phyloP scores from a whole-genome alignment of 768 basidiomycete genomes.

The Mycena leptocephala region DNA sequence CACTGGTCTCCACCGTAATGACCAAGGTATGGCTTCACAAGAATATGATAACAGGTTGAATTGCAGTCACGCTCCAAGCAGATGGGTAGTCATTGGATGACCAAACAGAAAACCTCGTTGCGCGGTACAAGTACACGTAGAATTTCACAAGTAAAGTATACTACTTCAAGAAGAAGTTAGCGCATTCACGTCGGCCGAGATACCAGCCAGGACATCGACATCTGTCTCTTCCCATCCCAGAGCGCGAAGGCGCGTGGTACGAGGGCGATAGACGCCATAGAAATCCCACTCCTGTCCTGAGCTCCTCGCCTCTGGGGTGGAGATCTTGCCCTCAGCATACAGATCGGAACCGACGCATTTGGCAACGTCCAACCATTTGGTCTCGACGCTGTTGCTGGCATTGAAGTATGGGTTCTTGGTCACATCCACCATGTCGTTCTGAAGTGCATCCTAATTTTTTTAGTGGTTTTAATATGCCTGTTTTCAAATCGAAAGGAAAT shows the following conservation, averaged over 20 bases:
- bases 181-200: too few species aligned
- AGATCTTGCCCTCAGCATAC: neutral
- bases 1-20: too few species aligned
- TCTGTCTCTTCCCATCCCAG: slow-evolving; percentile 6
- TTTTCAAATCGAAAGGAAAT: neutral
- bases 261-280: slow-evolving; percentile 7
- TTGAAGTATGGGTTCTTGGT: slow-evolving; percentile 15
- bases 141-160: too few species aligned
- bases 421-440: slow-evolving; percentile 6
- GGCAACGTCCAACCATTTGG: neutral
- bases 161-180: too few species aligned
- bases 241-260: neutral
- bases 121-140: too few species aligned
- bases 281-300: neutral
- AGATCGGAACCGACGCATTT: neutral
- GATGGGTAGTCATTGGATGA: too few species aligned
- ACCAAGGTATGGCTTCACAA: too few species aligned
- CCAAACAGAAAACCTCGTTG: too few species aligned
- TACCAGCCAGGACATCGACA: too few species aligned
- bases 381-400: slow-evolving; percentile 6
- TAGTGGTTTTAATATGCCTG: neutral
- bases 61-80: too few species aligned
- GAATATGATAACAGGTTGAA: too few species aligned
- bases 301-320: slow-evolving; percentile 2
- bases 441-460: neutral